These are phyloP conservation scores for Gaillardinia entomophila DNA, from an alignment of 805 yeast species.

Conservation along the genomic window DNA sequence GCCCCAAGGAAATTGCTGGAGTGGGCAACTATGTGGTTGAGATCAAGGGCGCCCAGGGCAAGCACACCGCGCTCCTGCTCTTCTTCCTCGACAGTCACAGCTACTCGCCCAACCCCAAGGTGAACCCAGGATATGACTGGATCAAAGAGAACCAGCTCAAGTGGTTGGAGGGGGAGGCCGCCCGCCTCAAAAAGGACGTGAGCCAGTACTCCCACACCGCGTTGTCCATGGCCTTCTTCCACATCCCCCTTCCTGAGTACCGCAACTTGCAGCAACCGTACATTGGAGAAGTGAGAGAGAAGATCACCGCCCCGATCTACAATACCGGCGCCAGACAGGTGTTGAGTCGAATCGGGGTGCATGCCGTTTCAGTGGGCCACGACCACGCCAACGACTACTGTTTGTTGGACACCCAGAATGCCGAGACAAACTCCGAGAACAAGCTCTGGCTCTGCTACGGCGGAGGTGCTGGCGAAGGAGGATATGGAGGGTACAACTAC, in stretches of 20 bases:
- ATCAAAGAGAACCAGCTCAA: slow-evolving; percentile 64
- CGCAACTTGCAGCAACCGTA: slow-evolving; percentile 39
- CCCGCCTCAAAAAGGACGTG: slow-evolving; percentile 9
- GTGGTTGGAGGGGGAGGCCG: slow-evolving; percentile 37
- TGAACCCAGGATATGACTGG: slow-evolving; percentile 80
- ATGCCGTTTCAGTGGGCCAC: slow-evolving; percentile 80
- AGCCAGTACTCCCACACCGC: slow-evolving; percentile 37
- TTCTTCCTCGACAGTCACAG: slow-evolving; percentile 85
- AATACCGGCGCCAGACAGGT: slow-evolving; percentile 62
- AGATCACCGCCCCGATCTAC: slow-evolving; percentile 68
- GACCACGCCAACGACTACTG: slow-evolving; percentile 96
- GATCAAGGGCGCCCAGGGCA: slow-evolving; percentile 35
- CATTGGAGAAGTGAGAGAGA: slow-evolving; percentile 68
- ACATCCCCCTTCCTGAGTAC: slow-evolving; percentile 89
- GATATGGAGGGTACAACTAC: slow-evolving; percentile 89
- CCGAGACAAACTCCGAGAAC: slow-evolving; percentile 22
- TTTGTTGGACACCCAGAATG: slow-evolving; percentile 42
- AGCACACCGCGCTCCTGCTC: slow-evolving; percentile 46
- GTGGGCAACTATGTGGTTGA: slow-evolving; percentile 68
- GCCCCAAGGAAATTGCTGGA: slow-evolving; percentile 70
- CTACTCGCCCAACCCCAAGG: slow-evolving; percentile 61
- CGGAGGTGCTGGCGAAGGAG: slow-evolving; percentile 93
- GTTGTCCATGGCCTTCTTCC: slow-evolving; percentile 85
- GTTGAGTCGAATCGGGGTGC: slow-evolving; percentile 62
- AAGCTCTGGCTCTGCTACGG: slow-evolving; percentile 86